These are phyloP conservation scores for Mallotus nudiflorus DNA, from an alignment of 345 rosid species.

Conservation along the genomic window DNA sequence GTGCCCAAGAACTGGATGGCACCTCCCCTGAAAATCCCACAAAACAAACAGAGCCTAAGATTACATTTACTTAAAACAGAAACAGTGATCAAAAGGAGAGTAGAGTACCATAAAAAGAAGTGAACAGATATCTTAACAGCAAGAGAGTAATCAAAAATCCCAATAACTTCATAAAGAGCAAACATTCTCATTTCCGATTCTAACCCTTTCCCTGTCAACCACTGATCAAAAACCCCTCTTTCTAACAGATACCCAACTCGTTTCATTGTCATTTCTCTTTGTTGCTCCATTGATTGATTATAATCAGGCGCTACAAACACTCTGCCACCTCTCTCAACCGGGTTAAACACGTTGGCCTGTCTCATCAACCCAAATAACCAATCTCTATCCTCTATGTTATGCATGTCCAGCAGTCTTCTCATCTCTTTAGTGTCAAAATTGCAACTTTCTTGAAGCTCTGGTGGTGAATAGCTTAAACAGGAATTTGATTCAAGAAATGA, in stretches of 20 bases:
- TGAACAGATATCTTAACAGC: conserved; percentile 78
- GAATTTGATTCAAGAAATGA: conserved; percentile 29
- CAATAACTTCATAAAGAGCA: conserved; percentile 55
- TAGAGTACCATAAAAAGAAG: conserved; percentile 67
- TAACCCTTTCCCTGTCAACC: conserved; percentile 62
- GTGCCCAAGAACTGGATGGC: conserved; percentile 84
- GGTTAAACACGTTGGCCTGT: conserved; percentile 73
- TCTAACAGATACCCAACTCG: conserved; percentile 60
- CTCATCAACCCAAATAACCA: conserved; percentile 70
- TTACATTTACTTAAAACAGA: not conserved
- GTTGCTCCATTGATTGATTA: conserved; percentile 93
- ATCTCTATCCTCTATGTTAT: conserved; percentile 69
- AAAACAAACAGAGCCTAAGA: not conserved
- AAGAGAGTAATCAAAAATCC: conserved; percentile 71
- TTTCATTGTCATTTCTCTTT: conserved; percentile 78
- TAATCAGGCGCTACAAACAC: conserved; percentile 72
- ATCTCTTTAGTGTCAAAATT: conserved; percentile 61
- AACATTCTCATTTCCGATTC: conserved; percentile 62
- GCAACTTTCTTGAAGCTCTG: conserved; percentile 56
- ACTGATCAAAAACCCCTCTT: conserved; percentile 64
- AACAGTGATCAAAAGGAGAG: not conserved
- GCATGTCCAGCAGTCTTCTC: conserved; percentile 69
- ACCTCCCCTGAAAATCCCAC: conserved; percentile 70
- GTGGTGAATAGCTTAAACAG: conserved; percentile 64
- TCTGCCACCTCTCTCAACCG: conserved; percentile 61